These are phyloP conservation scores for Discostella stelligera DNA, from an alignment of 352 stramenopile genomes.

Conservation along the genomic window DNA sequence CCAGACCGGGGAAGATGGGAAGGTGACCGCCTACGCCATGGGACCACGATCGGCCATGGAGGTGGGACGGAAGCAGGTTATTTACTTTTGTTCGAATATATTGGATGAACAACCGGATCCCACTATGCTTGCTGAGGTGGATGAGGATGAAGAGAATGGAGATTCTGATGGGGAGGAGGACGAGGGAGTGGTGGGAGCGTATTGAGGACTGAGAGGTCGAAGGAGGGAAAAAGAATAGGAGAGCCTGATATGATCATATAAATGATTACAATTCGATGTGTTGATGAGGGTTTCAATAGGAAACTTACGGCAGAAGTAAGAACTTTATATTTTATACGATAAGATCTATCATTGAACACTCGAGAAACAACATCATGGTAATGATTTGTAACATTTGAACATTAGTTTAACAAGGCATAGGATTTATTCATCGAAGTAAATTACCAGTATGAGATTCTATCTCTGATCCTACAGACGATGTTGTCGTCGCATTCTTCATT, in stretches of 20 bases:
- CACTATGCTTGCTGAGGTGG: slow-evolving; percentile 77
- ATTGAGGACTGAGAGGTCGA: slow-evolving; percentile 8
- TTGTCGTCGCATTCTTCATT: not conserved
- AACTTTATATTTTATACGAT: not conserved
- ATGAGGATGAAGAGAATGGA: slow-evolving; percentile 59
- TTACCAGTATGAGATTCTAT: not conserved
- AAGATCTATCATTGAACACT: not conserved
- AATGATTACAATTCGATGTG: too few species aligned
- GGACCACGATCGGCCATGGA: slow-evolving; percentile 74
- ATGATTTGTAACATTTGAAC: not conserved
- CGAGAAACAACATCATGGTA: not conserved
- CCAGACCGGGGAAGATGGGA: slow-evolving; percentile 29
- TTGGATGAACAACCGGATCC: slow-evolving; percentile 77
- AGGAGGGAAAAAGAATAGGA: slow-evolving; percentile 10
- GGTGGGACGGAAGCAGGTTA: slow-evolving; percentile 76
- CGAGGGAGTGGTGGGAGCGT: slow-evolving; percentile 10
- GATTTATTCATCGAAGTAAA: too few species aligned
- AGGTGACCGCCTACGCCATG: slow-evolving; percentile 70
- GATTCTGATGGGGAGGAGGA: slow-evolving; percentile 40
- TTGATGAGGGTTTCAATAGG: too few species aligned
- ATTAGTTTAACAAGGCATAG: too few species aligned
- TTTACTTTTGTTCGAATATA: slow-evolving; percentile 78
- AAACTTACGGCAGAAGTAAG: not conserved
- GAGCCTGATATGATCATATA: not conserved
- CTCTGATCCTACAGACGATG: not conserved